A percentile compares a stretch with the other conserved stretches of the same genome.
phyloP scores from a whole-genome alignment of 352 stramenopile genomes.

The Phytophthora syringae region DNA sequence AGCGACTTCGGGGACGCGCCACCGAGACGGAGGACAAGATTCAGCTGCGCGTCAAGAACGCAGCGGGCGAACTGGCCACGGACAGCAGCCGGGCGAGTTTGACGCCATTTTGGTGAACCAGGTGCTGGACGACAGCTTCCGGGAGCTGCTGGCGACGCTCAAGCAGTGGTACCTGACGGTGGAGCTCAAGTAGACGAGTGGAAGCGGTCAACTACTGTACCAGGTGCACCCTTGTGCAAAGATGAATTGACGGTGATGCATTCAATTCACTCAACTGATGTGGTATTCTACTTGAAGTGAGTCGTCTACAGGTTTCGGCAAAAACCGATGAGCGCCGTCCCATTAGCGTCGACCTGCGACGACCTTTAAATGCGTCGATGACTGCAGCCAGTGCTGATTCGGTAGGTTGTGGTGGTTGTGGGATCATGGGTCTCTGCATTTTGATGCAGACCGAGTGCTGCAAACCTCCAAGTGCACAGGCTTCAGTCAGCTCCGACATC shows the following conservation, averaged over 20 bases:
- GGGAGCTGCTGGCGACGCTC: constrained; percentile 69
- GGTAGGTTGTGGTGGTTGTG: too few species aligned
- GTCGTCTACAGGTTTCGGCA: constrained; percentile 15
- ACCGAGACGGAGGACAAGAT: constrained; percentile 98
- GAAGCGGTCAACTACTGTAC: not conserved
- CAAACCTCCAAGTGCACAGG: constrained; percentile 10
- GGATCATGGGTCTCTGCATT: constrained; percentile 12
- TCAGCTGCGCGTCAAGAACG: constrained; percentile 92
- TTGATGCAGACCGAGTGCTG: constrained; percentile 25
- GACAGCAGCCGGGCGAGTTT: constrained; percentile 83
- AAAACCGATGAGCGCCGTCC: constrained; percentile 24
- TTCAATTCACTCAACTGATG: constrained; percentile 43
- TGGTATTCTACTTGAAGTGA: constrained; percentile 57
- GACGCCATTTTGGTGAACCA: constrained; percentile 92
- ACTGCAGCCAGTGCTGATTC: too few species aligned
- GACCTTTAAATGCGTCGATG: constrained; percentile 27
- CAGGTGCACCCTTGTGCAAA: not conserved
- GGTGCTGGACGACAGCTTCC: constrained; percentile 86
- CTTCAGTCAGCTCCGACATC: too few species aligned
- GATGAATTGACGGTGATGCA: constrained; percentile 2
- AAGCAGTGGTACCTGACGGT: constrained; percentile 79
- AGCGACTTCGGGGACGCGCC: constrained; percentile 92
- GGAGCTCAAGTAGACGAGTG: constrained; percentile 50
- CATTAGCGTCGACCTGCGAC: constrained; percentile 15
- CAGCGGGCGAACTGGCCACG: constrained; percentile 91